phyloP scores from a whole-genome alignment of 805 yeast genomes.

The Yamadazyma scolyti region DNA sequence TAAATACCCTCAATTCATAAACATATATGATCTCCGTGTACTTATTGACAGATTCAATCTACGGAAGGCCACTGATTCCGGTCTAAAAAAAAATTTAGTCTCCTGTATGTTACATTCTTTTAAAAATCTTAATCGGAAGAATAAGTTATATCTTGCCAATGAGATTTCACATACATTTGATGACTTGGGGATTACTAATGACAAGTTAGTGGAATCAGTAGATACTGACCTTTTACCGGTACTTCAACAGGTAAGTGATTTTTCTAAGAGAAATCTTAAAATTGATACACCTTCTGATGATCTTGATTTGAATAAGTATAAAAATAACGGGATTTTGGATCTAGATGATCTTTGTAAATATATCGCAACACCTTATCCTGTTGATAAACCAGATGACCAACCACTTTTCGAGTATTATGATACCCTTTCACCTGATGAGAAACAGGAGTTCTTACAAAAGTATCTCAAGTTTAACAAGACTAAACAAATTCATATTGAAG shows the following conservation, averaged over 20 bases:
- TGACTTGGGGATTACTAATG: too few relatives aligned
- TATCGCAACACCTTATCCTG: constrained; percentile 11
- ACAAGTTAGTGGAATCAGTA: neutral
- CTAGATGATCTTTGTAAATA: constrained; percentile 19
- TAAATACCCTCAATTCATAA: constrained; percentile 7
- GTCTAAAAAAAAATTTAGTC: constrained; percentile 1
- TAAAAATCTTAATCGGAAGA: constrained; percentile 6
- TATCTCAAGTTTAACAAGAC: constrained; percentile 19
- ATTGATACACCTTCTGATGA: neutral
- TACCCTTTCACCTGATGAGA: constrained; percentile 8
- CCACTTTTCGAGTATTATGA: constrained; percentile 17
- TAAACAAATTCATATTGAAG: constrained; percentile 29
- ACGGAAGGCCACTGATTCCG: neutral
- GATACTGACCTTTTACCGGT: neutral
- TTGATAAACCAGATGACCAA: constrained; percentile 11
- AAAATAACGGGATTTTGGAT: constrained; percentile 16
- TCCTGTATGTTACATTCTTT: constrained; percentile 7
- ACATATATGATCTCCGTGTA: constrained; percentile 6
- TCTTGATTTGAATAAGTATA: constrained; percentile 4
- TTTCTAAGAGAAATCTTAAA: neutral
- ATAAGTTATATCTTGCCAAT: too few relatives aligned
- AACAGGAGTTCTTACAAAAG: constrained; percentile 18
- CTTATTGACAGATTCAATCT: constrained; percentile 5
- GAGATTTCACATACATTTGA: too few relatives aligned
- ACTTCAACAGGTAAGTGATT: neutral